Evolutionary conservation across 1,139 yeast genomes (phyloP).

Genomic region (Trichomonascaceae sp.): DNA sequence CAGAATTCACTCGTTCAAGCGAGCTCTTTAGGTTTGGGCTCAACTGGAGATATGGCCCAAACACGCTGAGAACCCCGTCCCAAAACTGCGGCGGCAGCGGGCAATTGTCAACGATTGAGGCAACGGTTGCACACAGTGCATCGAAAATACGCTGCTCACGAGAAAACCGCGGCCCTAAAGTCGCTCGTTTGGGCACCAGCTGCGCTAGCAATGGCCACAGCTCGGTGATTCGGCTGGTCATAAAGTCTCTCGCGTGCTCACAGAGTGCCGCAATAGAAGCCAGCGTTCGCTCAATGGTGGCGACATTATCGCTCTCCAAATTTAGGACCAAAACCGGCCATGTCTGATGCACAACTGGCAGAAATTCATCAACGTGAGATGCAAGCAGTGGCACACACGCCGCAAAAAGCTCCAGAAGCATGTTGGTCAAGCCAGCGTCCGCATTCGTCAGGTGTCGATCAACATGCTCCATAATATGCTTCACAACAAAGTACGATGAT

Average conservation of each 20-base stretch:
- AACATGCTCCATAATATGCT: constrained; percentile 55
- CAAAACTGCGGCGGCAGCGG: constrained; percentile 13
- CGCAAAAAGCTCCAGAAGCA: constrained; percentile 40
- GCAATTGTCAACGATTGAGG: constrained; percentile 10
- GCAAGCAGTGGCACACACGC: constrained; percentile 49
- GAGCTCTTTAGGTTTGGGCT: constrained; percentile 6
- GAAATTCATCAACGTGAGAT: constrained; percentile 41
- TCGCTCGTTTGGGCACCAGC: constrained; percentile 6
- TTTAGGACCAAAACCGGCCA: constrained; percentile 44
- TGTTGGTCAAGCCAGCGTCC: constrained; percentile 41
- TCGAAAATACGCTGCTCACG: constrained; percentile 13
- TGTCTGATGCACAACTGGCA: constrained; percentile 54
- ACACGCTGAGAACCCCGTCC: constrained; percentile 12
- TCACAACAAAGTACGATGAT: constrained; percentile 41
- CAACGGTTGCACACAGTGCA: constrained; percentile 14
- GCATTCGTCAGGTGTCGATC: constrained; percentile 60
- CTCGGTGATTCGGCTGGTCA: constrained; percentile 34
- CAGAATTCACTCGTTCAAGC: constrained; percentile 12
- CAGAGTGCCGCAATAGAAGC: constrained; percentile 30
- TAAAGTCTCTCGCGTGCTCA: constrained; percentile 36
- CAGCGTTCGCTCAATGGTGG: constrained; percentile 29
- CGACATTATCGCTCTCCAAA: constrained; percentile 18
- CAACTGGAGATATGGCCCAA: constrained; percentile 10
- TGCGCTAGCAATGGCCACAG: constrained; percentile 29
- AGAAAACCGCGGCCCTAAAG: constrained; percentile 10